Conservation (phyloP, 2,329 filamentous ascomycete species). For the Exophiala sp. region DNA sequence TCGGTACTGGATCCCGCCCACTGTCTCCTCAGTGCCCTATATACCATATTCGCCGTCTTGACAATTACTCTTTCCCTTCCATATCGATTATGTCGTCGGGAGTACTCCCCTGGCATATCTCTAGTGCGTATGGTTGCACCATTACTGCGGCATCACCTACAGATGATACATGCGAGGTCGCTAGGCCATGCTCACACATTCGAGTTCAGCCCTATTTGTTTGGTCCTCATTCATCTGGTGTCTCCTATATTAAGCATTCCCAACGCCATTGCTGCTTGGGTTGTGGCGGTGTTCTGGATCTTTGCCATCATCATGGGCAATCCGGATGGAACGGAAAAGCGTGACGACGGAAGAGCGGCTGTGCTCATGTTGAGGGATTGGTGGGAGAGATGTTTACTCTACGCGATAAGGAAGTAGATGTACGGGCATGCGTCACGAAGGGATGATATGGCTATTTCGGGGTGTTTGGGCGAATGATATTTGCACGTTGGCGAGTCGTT, state of each 20-base stretch:
- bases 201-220: conserved; percentile 37
- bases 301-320: conserved; percentile 57
- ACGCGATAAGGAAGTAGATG: conserved; percentile 31
- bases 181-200: conserved; percentile 30
- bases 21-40: conserved; percentile 49
- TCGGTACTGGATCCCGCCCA: conserved; percentile 48
- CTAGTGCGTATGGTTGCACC: conserved; percentile 26
- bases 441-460: conserved; percentile 2
- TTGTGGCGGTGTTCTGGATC: conserved; percentile 57
- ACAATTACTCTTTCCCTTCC: conserved; percentile 49
- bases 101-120: conserved; percentile 35
- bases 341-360: conserved; percentile 56
- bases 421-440: conserved; percentile 11
- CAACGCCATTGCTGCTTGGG: conserved; percentile 53
- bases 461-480: background rate
- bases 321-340: conserved; percentile 53
- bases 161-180: conserved; percentile 26
- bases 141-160: conserved; percentile 26
- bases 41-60: conserved; percentile 49
- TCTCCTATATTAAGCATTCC: conserved; percentile 53
- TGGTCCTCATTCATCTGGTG: conserved; percentile 50
- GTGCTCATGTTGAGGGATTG: conserved; percentile 53
- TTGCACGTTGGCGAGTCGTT: too few relatives aligned
- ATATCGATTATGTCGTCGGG: conserved; percentile 48
- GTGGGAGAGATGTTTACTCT: conserved; percentile 55